Evolutionary conservation across 805 yeast species (phyloP).

Genomic region (Saccharomycopsis selenospora): DNA sequence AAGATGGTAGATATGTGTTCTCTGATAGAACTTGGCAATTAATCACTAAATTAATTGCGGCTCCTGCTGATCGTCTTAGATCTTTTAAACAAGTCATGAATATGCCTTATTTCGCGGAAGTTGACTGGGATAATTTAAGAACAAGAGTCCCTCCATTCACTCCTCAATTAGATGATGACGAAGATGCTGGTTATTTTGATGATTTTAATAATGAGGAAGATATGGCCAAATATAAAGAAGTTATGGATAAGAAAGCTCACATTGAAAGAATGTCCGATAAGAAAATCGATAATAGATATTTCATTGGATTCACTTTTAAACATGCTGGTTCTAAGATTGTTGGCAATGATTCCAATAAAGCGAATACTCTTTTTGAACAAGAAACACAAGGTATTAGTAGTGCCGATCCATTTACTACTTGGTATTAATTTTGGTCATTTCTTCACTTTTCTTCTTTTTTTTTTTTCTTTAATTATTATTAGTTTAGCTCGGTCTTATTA

Average conservation of each 20-base stretch:
- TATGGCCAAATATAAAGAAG: slow-evolving; percentile 97
- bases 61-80: slow-evolving; percentile 66
- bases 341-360: slow-evolving; percentile 8
- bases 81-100: slow-evolving; percentile 74
- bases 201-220: slow-evolving; percentile 94
- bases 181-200: slow-evolving; percentile 98
- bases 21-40: slow-evolving; percentile 96
- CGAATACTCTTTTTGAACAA: background rate
- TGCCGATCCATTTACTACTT: slow-evolving; percentile 21
- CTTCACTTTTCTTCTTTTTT: too few relatives aligned
- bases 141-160: slow-evolving; percentile 83
- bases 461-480: too few relatives aligned
- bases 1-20: slow-evolving; percentile 85
- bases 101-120: slow-evolving; percentile 77
- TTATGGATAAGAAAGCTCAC: slow-evolving; percentile 82
- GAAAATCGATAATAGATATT: slow-evolving; percentile 56
- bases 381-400: slow-evolving; percentile 4
- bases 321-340: slow-evolving; percentile 43
- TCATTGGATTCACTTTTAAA: slow-evolving; percentile 93
- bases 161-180: slow-evolving; percentile 94
- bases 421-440: slow-evolving; percentile 20
- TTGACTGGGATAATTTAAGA: slow-evolving; percentile 69
- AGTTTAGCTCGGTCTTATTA: too few relatives aligned
- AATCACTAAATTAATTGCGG: slow-evolving; percentile 70
- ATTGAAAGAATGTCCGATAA: slow-evolving; percentile 73